Evolutionary conservation across 2,329 filamentous ascomycete species (phyloP).

Genomic region (Cladosporium sp.): DNA sequence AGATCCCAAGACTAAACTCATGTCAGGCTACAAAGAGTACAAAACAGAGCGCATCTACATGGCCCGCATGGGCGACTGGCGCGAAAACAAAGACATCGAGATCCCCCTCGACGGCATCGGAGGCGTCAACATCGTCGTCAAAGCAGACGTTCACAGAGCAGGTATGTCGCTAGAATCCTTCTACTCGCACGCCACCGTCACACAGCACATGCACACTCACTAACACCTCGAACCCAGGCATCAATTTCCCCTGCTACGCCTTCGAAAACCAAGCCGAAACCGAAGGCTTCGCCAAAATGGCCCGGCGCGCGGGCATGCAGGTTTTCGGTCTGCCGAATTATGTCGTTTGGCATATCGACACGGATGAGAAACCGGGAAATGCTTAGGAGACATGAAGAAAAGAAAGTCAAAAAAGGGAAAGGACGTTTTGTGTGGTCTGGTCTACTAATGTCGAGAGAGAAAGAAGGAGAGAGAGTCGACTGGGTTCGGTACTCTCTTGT

Average conservation of each 20-base stretch:
- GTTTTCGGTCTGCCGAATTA: slow-evolving; percentile 95
- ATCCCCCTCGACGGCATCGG: slow-evolving; percentile 92
- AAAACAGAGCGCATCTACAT: slow-evolving; percentile 88
- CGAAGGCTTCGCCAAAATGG: slow-evolving; percentile 98
- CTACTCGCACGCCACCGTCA: too few relatives aligned
- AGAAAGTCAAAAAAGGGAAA: too few relatives aligned
- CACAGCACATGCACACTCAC: neutral
- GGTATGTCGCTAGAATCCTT: slow-evolving; percentile 54
- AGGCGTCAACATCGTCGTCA: slow-evolving; percentile 95
- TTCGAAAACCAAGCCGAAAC: slow-evolving; percentile 99
- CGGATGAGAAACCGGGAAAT: slow-evolving; percentile 89
- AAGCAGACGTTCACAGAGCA: slow-evolving; percentile 94
- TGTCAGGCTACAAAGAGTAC: slow-evolving; percentile 81
- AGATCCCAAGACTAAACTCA: neutral
- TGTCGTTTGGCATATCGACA: slow-evolving; percentile 98
- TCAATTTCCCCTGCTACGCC: slow-evolving; percentile 95
- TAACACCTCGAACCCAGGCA: slow-evolving; percentile 55
- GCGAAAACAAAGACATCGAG: slow-evolving; percentile 86
- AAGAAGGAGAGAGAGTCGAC: too few relatives aligned
- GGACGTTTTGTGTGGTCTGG: too few relatives aligned
- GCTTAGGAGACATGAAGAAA: slow-evolving; percentile 26
- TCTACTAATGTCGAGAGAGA: too few relatives aligned
- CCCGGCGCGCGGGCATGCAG: slow-evolving; percentile 88
- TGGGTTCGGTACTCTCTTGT: too few relatives aligned
- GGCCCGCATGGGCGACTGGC: slow-evolving; percentile 87